phyloP scores from a whole-genome alignment of 495 filamentous ascomycete genomes.

The Friedmanniomyces simplex region DNA sequence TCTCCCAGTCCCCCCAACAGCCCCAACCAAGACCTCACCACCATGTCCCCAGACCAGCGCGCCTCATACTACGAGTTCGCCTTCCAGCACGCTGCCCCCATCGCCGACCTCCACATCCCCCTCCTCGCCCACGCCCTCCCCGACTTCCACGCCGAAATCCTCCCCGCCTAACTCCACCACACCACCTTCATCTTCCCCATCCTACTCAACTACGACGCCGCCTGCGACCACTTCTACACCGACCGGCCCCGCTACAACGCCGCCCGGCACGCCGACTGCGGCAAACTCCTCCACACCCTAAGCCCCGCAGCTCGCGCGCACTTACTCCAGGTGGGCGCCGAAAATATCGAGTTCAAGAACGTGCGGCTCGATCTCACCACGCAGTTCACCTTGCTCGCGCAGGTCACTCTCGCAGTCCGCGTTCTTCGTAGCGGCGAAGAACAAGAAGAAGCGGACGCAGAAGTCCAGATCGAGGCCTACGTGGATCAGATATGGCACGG shows the following conservation, averaged over 20 bases:
- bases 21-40: not conserved
- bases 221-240: not conserved
- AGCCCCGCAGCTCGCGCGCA: not conserved
- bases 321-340: not conserved
- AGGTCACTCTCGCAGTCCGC: not conserved
- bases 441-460: too few relatives aligned
- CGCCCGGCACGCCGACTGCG: not conserved
- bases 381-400: not conserved
- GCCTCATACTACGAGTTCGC: not conserved
- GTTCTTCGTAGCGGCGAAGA: too few relatives aligned
- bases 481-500: not conserved
- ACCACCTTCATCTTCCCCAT: conserved; percentile 11
- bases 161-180: conserved; percentile 1
- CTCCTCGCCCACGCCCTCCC: not conserved
- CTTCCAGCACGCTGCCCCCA: not conserved
- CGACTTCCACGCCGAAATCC: conserved; percentile 2
- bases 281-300: conserved; percentile 1
- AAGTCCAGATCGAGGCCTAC: too few relatives aligned
- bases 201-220: conserved; percentile 15
- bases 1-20: not conserved
- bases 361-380: conserved; percentile 10
- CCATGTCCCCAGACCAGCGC: not conserved
- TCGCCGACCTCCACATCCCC: not conserved
- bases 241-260: not conserved
- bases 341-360: not conserved